Evolutionary conservation across 129 eudicot genomes (phyloP).

Genomic region (Pseudognaphalium luteoalbum): DNA sequence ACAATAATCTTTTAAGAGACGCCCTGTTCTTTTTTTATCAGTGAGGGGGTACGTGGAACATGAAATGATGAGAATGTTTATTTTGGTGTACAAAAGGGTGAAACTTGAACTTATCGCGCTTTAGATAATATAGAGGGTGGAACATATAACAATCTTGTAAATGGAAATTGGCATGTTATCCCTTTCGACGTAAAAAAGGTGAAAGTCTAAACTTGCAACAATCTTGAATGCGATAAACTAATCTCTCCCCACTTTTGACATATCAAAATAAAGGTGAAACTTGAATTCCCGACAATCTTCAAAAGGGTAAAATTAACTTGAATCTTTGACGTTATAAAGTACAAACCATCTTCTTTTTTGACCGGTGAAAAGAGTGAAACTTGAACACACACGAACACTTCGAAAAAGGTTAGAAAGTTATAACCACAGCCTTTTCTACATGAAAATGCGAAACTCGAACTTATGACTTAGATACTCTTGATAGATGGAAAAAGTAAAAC

Average conservation of each 20-base stretch:
- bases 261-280: conserved; percentile 6
- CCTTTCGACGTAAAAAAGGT: neutral
- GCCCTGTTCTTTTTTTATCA: neutral
- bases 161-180: neutral
- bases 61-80: conserved; percentile 3
- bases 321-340: conserved; percentile 18
- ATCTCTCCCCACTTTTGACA: neutral
- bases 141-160: conserved; percentile 1
- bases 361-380: conserved; percentile 13
- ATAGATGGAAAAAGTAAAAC: neutral
- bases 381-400: neutral
- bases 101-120: conserved; percentile 5
- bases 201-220: neutral
- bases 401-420: neutral
- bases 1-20: conserved; percentile 1
- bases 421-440: neutral
- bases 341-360: conserved; percentile 3
- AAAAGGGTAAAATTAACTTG: conserved; percentile 1
- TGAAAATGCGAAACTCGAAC: neutral
- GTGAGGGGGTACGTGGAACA: neutral
- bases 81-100: neutral
- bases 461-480: neutral
- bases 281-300: neutral
- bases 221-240: neutral
- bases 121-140: neutral